These are phyloP conservation scores for Aspergillus egyptiacus DNA, from an alignment of 495 filamentous ascomycete genomes.

Conservation along the genomic window DNA sequence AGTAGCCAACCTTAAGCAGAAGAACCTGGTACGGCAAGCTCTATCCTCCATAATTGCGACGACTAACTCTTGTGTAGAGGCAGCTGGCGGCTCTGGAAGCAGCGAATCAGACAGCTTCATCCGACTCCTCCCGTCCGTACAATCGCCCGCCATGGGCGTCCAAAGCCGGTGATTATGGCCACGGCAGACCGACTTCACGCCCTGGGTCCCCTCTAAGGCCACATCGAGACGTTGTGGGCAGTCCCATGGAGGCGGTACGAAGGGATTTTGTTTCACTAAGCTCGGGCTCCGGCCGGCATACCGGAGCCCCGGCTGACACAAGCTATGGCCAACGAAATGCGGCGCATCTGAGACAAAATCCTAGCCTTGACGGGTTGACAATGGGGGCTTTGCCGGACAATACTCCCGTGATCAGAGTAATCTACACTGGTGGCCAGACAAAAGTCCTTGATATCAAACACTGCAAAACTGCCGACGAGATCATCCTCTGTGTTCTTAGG, in stretches of 20 bases:
- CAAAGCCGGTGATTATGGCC: conserved; percentile 50
- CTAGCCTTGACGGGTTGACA: conserved; percentile 71
- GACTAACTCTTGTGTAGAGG: conserved; percentile 31
- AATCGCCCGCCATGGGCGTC: conserved; percentile 62
- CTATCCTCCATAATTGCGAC: not conserved
- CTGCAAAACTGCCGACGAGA: conserved; percentile 84
- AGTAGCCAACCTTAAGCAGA: conserved; percentile 75
- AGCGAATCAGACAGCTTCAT: conserved; percentile 55
- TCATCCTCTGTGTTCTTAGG: conserved; percentile 75
- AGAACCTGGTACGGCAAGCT: conserved; percentile 65
- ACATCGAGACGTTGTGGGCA: conserved; percentile 42
- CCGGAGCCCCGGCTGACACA: conserved; percentile 39
- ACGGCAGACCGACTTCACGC: conserved; percentile 53
- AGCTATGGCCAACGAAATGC: conserved; percentile 31
- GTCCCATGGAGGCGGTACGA: conserved; percentile 44
- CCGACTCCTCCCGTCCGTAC: conserved; percentile 59
- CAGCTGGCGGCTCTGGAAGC: conserved; percentile 40
- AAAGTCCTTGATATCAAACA: conserved; percentile 85
- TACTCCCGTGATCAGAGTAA: conserved; percentile 81
- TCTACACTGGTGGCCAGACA: conserved; percentile 83
- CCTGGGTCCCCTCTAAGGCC: conserved; percentile 62
- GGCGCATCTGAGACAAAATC: conserved; percentile 49
- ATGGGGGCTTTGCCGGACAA: conserved; percentile 74
- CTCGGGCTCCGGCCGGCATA: conserved; percentile 41
- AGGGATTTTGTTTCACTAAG: conserved; percentile 53